These are phyloP conservation scores for Dendrocalamus latiflorus DNA, from an alignment of 202 grass and related monocot genomes.

Conservation along the genomic window DNA sequence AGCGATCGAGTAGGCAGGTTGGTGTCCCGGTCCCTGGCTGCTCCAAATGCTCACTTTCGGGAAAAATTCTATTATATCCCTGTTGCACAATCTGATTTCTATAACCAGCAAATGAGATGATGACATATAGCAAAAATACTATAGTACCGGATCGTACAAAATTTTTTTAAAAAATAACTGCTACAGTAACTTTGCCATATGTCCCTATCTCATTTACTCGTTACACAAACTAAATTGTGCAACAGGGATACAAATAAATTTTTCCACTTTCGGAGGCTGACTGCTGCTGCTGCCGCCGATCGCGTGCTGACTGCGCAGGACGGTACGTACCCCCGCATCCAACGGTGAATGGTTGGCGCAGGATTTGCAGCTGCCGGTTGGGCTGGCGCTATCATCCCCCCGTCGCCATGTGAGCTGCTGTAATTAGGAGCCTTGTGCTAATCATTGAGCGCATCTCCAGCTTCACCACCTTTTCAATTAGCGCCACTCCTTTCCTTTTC, in stretches of 20 bases:
- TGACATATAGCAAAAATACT: no score
- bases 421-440: neutral
- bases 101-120: no score
- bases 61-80: no score
- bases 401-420: slow-evolving; percentile 41
- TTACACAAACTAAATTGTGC: no score
- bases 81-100: no score
- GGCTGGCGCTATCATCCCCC: slow-evolving; percentile 24
- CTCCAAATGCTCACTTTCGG: slow-evolving; percentile 24
- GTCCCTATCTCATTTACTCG: no score
- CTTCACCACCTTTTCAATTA: neutral
- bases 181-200: no score
- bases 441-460: slow-evolving; percentile 13
- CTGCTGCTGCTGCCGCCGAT: neutral
- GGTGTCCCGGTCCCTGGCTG: neutral
- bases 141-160: no score
- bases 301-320: neutral
- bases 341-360: slow-evolving; percentile 13
- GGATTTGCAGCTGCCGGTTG: neutral
- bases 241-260: no score
- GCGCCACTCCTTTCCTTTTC: neutral
- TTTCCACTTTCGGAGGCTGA: neutral
- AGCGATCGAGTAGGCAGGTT: neutral
- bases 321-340: neutral
- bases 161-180: no score